Evolutionary conservation across 139 green algal genomes (phyloP), one percentile per base, ranked within the genome.

Genomic region (Mychonastes homosphaera): DNA sequence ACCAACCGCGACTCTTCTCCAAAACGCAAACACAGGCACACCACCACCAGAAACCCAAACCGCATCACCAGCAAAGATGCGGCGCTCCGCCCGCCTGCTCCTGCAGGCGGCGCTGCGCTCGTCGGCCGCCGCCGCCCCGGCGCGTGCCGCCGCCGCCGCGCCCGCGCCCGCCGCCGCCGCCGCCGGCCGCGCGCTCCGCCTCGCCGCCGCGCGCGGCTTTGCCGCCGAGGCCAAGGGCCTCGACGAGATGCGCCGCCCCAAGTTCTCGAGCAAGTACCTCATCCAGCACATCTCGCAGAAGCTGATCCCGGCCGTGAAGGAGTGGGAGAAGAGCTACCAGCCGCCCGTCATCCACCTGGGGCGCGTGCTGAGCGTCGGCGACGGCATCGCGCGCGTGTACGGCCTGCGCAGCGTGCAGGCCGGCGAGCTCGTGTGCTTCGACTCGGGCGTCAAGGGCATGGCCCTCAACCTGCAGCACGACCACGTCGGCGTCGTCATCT

Each of bases 331-430:
- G 67, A 43, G 48, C 28, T 79, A 76, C 63, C 67, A 75, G 64
- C 59, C 72, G 64, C 75, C 75, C 12, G 71, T 83, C 54, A 83
- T 77, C 24, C 75, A 79, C 52, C 63, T 92, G 29, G 85, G 86
- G 26, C 74, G 76, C 52, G 86, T 94, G 48, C 70, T 94, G 48
- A 86, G 76, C 46, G 81, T 95, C 33, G 87, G 87, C 54, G 87
- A 95, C 59, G 87, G 87, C 79, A 95, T 95, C 66, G 87, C 86
- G 39, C 81, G 87, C 57, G 62, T 94, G 15, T 92, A 92, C 50
- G 87, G 87, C 39, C 65, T 95, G 43, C 46, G 54, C 9, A 55
- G 28, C 48, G 48, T 55, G 7, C 65, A 80, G 67, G 80, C 85
- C 23, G 87, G 87, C 38, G 87, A 95, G 74, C 81, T 95, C 76